Conservation (phyloP, 495 filamentous ascomycete species). For the Immersiella caudata region DNA sequence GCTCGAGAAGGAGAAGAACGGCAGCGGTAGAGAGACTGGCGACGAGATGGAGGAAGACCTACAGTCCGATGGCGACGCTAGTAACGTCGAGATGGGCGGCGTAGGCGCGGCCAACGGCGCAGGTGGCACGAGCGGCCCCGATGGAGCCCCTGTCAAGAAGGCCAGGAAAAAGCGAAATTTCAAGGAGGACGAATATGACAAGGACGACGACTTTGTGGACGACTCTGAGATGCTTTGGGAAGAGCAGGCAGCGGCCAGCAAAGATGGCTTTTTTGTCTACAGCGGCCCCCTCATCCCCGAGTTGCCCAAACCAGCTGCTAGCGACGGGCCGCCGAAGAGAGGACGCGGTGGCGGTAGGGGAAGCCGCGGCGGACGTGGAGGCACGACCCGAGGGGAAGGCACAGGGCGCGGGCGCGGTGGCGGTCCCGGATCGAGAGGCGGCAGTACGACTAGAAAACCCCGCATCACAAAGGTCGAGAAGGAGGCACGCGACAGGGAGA, state of each 20-base stretch:
- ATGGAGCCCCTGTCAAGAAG: conserved; percentile 62
- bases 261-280: conserved; percentile 91
- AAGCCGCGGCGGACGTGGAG: conserved; percentile 58
- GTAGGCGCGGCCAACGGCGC: conserved; percentile 38
- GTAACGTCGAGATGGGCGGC: conserved; percentile 67
- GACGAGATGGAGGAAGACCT: conserved; percentile 72
- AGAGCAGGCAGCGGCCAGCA: conserved; percentile 88
- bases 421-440: conserved; percentile 77
- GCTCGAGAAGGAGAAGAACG: conserved; percentile 74
- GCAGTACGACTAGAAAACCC: conserved; percentile 73
- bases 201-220: conserved; percentile 95
- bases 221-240: conserved; percentile 96
- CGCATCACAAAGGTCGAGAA: conserved; percentile 84
- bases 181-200: conserved; percentile 95
- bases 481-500: conserved; percentile 63
- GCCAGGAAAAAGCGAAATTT: conserved; percentile 71
- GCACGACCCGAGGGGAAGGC: conserved; percentile 45
- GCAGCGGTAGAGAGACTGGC: conserved; percentile 71
- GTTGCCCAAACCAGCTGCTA: conserved; percentile 78
- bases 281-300: conserved; percentile 83
- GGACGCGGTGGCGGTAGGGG: conserved; percentile 67
- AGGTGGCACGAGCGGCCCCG: conserved; percentile 64
- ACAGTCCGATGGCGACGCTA: conserved; percentile 66
- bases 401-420: conserved; percentile 59
- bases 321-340: conserved; percentile 75